phyloP scores from a whole-genome alignment of 805 yeast genomes.

The Grigorovia transvaalensis region DNA sequence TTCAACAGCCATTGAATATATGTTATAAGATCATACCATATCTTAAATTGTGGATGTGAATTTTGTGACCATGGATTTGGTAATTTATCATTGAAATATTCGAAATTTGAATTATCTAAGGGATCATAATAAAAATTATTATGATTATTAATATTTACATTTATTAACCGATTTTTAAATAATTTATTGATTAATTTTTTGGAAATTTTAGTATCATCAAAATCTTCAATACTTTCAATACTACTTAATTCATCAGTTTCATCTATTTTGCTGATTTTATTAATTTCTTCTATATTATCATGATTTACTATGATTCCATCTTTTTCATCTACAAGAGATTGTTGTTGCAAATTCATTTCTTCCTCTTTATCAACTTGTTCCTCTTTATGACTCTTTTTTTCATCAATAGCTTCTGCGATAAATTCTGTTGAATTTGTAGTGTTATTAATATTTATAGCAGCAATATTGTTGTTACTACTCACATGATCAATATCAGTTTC shows the following conservation, averaged over 20 bases:
- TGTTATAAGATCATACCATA: constrained; percentile 49
- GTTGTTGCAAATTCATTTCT: background rate
- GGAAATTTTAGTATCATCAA: background rate
- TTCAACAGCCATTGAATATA: constrained; percentile 51
- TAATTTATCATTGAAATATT: constrained; percentile 15
- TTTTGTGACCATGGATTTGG: constrained; percentile 52
- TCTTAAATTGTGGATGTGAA: constrained; percentile 41
- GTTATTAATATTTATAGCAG: no score
- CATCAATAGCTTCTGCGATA: background rate
- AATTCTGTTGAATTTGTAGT: no score
- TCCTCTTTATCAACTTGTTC: background rate
- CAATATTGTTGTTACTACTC: no score
- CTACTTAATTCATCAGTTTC: background rate
- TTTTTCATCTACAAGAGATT: background rate
- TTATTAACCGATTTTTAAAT: constrained; percentile 14
- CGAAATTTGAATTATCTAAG: background rate
- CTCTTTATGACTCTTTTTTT: background rate
- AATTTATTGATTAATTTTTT: constrained; percentile 2
- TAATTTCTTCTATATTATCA: background rate
- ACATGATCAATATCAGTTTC: background rate
- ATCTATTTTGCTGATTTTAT: no score
- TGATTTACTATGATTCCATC: background rate
- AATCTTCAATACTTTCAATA: background rate
- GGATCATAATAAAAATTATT: constrained; percentile 12
- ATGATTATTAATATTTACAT: constrained; percentile 23